Evolutionary conservation across 305 asterid genomes (phyloP), one percentile per base, ranked within the genome.

Genomic region (Vinca major): DNA sequence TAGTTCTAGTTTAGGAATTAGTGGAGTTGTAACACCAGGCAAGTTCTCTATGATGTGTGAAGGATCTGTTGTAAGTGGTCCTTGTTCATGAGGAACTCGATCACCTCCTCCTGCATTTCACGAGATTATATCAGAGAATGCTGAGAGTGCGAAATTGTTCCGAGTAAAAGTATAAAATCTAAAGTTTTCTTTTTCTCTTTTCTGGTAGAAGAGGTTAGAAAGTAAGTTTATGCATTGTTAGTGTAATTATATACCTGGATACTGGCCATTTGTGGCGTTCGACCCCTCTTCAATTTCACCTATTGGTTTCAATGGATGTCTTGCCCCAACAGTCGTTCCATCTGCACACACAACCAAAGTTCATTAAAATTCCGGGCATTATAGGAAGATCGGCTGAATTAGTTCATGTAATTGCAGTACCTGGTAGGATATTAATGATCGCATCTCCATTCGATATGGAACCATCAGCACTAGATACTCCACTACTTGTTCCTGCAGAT

Each of bases 61-160:
- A 49, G 37, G 65, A 64, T 7, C 64, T 20, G 71, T 52, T 56
- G 41, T 61, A 20, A 16, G 47, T 10, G 71, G 55, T 14, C 58
- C 12, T 70, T 65, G 54, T 21, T 8, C 65, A 17, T 72, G n/a
- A 14, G 21, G 69, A 56, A 36, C 43, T 44, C 43, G 75, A 16
- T 19, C 63, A 4, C 43, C 76, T 33, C 6, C 66, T 49, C 66
- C 78, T 78, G 71, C 43, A 47, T 54, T 26, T 52, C 44, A 49
- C 17, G 10, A 7, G 49, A 65, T 45, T 33, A n/a, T 55, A 54
- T 47, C 67, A 72, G 71, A 56, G 36, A 26, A 26, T 26, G 33
- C 33, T 26, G 33, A 26, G 33, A 26, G 33, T 1, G 33, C 33
- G 33, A 26, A 26, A 26, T 26, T 26, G 33, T 26, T 26, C 33